Evolutionary conservation across 2,329 filamentous ascomycete species (phyloP).

Genomic region (Claviceps spartinae): DNA sequence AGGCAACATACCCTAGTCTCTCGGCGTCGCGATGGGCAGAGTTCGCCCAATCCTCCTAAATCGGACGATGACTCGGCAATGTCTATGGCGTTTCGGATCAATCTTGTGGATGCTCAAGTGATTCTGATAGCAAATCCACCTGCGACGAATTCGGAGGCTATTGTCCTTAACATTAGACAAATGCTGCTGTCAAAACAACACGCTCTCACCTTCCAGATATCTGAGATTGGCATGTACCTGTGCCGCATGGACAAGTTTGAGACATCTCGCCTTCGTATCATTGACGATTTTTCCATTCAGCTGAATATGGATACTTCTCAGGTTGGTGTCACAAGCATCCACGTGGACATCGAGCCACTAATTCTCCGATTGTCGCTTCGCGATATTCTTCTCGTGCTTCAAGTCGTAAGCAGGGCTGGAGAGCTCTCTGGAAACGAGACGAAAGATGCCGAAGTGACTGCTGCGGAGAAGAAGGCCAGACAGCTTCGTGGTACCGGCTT

Average conservation of each 20-base stretch:
- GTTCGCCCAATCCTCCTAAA: not conserved
- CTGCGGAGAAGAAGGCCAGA: constrained; percentile 41
- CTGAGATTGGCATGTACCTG: constrained; percentile 92
- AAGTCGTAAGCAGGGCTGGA: constrained; percentile 82
- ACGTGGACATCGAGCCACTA: constrained; percentile 79
- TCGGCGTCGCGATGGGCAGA: constrained; percentile 10
- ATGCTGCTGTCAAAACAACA: constrained; percentile 88
- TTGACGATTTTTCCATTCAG: constrained; percentile 92
- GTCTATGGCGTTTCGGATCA: constrained; percentile 76
- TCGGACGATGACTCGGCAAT: constrained; percentile 30
- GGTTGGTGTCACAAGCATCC: constrained; percentile 58
- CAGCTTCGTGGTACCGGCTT: constrained; percentile 36
- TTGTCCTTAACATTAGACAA: constrained; percentile 89
- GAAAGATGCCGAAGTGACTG: constrained; percentile 22
- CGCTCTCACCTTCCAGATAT: constrained; percentile 83
- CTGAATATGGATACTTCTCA: constrained; percentile 66
- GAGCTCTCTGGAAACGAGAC: constrained; percentile 63
- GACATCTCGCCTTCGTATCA: constrained; percentile 73
- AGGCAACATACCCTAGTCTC: constrained; percentile 15
- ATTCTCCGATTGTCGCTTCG: constrained; percentile 81
- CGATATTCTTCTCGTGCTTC: constrained; percentile 86
- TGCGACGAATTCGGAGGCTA: constrained; percentile 81
- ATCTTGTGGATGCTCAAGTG: constrained; percentile 90
- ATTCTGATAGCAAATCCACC: constrained; percentile 93
- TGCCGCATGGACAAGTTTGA: constrained; percentile 98